Evolutionary conservation across 2,329 filamentous ascomycete genomes (phyloP), one percentile per base, ranked within the genome.

Genomic region (Alternaria burnsii): DNA sequence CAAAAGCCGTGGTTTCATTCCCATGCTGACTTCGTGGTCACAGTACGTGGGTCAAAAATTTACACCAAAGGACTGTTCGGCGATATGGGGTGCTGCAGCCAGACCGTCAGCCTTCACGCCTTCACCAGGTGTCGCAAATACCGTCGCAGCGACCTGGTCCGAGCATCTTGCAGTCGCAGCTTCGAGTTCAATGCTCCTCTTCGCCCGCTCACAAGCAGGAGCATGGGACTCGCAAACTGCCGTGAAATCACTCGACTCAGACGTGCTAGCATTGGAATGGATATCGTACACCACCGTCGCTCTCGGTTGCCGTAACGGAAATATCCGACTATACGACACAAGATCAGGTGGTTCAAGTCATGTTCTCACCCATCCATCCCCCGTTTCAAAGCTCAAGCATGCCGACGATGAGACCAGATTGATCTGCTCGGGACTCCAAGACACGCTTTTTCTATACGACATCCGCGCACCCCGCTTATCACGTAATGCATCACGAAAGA

Each of bases 211-310:
- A 2, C 55, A 55, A 34, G 41, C 58, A 22, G 73, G 68, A 36
- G 46, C 52, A 9, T 79, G 71, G 73, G 59, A 72, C 57, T 56
- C 54, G 1, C 36, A 52, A 4, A 64, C 54, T 1, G 46, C 48
- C 0, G 46, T 67, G 1, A 38, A 66, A n/a, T 41, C 58, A 7
- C 48, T 69, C 1, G n/a, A 60, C 0, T 63, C 70, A 5, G 76
- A 80, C 40, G 63, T 79, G 12, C 65, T 78, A 9, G 65, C 77
- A 0, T 41, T 80, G 4, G 66, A 73, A 20, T 81, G 78, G 78
- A 63, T 79, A 2, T 70, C 66, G 1, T 62, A 67, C 11, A 75
- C 63, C 8, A 71, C 71, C 7, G 40, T 81, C 20, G 70, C 71
- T 2, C 56, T 74, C 2, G 79, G 78, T 8, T 67, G 69, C 16